These are phyloP conservation scores for Pseudevernia furfuracea DNA, from an alignment of 495 filamentous ascomycete species.

Conservation along the genomic window DNA sequence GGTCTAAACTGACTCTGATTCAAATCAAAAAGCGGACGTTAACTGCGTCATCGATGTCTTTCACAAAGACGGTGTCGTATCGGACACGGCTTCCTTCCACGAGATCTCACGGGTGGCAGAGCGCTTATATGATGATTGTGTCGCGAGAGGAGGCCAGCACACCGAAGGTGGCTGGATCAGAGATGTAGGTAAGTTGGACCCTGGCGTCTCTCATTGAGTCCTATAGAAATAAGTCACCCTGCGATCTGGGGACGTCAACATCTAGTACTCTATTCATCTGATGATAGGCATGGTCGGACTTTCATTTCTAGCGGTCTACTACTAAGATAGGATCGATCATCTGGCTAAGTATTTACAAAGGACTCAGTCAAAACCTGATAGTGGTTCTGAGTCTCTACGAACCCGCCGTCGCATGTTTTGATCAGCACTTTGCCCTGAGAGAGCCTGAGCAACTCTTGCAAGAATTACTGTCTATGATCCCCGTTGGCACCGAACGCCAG, in stretches of 20 bases:
- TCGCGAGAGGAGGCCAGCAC: neutral
- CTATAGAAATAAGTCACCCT: no score
- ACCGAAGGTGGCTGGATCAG: neutral
- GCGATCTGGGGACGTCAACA: neutral
- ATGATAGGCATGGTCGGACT: neutral
- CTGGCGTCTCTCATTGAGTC: neutral
- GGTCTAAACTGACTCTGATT: neutral
- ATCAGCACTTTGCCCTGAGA: neutral
- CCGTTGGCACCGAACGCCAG: neutral
- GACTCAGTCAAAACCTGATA: neutral
- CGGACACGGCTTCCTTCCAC: neutral
- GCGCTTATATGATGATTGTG: neutral
- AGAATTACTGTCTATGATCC: neutral
- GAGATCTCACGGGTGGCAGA: neutral
- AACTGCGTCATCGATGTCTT: constrained; percentile 2
- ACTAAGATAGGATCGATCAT: neutral
- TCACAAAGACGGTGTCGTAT: neutral
- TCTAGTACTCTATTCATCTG: no score
- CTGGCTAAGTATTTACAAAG: neutral
- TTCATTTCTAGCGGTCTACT: neutral
- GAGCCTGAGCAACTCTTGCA: neutral
- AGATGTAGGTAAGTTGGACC: neutral
- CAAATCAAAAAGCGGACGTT: neutral
- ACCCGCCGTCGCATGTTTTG: neutral
- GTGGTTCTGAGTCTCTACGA: neutral